Evolutionary conservation across 2,329 filamentous ascomycete species (phyloP), one percentile per base, ranked within the genome.

Genomic region (Fusarium beomiforme): DNA sequence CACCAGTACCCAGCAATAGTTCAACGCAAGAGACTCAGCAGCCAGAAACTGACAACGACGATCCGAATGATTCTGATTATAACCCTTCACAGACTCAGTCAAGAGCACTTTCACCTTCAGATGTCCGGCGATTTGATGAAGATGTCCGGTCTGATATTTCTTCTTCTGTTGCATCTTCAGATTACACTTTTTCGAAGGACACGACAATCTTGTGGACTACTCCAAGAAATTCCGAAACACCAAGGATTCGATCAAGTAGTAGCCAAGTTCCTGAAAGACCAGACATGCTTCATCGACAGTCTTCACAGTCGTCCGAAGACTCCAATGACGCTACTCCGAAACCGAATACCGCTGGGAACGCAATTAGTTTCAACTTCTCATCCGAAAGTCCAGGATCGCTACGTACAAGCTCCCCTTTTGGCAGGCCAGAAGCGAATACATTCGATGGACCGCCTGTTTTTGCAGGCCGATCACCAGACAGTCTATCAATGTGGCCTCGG

Each of bases 331-430:
- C 7, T n/a, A 56, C 39, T 2, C 31, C 39, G 14, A 47, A 26
- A 9, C 29, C 29, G 8, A 47, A 2, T 8, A 21, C 13, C 3
- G 7, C 5, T 3, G 23, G 14, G 1, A 24, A 2, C 10, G 12
- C 6, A 11, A 6, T 9, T 9, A 6, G 5, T 2, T 21, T 34
- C 10, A 34, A 13, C 1, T 26, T 26, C 11, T 1, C 4, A 17
- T 14, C 26, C 4, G 6, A 8, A 3, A 3, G 5, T 2, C 5
- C 55, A n/a, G 6, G 16, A 1, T 41, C 24, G 0, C 19, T 17
- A 8, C 21, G 3, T 16, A 5, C 8, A 16, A 14, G 10, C 13
- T 12, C 8, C 3, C 17, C 13, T 3, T 10, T 16, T 17, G 31
- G 6, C 1, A 11, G 5, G 12, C 4, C 6, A 6, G 19, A 6